A percentile compares a stretch with the other conserved stretches of the same genome.
Conservation (phyloP, 805 yeast genomes). For the Candida ulmi region DNA sequence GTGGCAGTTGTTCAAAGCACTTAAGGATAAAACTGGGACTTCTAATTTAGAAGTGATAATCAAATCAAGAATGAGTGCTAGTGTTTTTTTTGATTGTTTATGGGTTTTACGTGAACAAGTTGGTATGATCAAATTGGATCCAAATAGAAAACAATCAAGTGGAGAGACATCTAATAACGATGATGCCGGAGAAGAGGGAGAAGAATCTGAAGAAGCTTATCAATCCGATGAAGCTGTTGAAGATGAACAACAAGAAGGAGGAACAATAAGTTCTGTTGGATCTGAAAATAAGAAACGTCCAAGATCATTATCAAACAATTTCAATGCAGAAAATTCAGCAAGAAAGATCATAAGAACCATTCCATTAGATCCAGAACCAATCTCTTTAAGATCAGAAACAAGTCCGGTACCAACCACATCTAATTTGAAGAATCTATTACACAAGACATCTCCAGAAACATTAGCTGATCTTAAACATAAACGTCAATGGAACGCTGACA, state of each 20-base stretch:
- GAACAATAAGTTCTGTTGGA: slow-evolving; percentile 30
- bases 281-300: slow-evolving; percentile 30
- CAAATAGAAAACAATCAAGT: slow-evolving; percentile 12
- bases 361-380: slow-evolving; percentile 82
- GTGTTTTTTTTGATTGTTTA: slow-evolving; percentile 86
- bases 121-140: slow-evolving; percentile 68
- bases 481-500: no score
- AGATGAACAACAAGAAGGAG: slow-evolving; percentile 21
- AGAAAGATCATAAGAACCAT: slow-evolving; percentile 70
- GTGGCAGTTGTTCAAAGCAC: slow-evolving; percentile 79
- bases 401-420: slow-evolving; percentile 7
- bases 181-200: slow-evolving; percentile 22
- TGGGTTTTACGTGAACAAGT: slow-evolving; percentile 81
- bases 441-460: slow-evolving; percentile 17
- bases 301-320: slow-evolving; percentile 47
- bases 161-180: slow-evolving; percentile 10
- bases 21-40: slow-evolving; percentile 43
- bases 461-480: background rate
- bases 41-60: slow-evolving; percentile 47
- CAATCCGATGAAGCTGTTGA: slow-evolving; percentile 18
- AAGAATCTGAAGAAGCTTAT: slow-evolving; percentile 19
- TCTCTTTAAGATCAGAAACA: slow-evolving; percentile 24
- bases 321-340: slow-evolving; percentile 67
- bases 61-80: slow-evolving; percentile 84
- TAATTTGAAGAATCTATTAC: slow-evolving; percentile 15